Percentiles rank a stretch among this genome's conserved stretches.
These are phyloP conservation scores for Megacollybia marginata DNA, from an alignment of 768 basidiomycete species.

Conservation along the genomic window DNA sequence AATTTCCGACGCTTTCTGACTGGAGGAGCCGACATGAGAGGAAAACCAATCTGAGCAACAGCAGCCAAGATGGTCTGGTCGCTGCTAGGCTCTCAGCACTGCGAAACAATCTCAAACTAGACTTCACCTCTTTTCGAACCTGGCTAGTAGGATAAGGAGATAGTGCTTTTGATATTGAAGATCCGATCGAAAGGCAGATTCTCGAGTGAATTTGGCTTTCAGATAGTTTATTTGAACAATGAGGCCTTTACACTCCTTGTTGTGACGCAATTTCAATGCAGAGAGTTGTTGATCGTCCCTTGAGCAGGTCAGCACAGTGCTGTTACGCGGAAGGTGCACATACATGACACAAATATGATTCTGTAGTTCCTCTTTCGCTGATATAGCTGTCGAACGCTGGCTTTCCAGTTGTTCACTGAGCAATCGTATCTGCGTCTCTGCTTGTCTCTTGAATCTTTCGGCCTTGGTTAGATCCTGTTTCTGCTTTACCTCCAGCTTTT, in stretches of 20 bases:
- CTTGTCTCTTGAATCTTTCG: conserved; percentile 64
- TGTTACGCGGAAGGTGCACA: conserved; percentile 18
- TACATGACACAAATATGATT: conserved; percentile 57
- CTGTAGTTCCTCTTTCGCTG: conserved; percentile 38
- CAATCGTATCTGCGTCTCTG: conserved; percentile 55
- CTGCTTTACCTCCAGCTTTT: conserved; percentile 46
- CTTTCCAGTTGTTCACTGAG: conserved; percentile 59
- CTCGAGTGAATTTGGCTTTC: conserved; percentile 86
- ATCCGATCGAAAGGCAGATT: conserved; percentile 69
- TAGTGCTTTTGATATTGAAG: conserved; percentile 87
- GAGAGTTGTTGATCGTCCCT: conserved; percentile 52
- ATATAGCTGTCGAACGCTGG: conserved; percentile 42
- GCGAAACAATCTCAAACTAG: background rate
- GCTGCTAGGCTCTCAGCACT: conserved; percentile 26
- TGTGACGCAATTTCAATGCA: conserved; percentile 58
- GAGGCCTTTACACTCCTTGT: conserved; percentile 83
- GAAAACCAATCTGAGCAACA: conserved; percentile 72
- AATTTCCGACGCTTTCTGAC: conserved; percentile 40
- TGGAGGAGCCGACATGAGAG: conserved; percentile 30
- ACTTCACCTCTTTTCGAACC: conserved; percentile 61
- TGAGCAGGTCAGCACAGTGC: background rate
- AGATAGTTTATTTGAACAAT: conserved; percentile 88
- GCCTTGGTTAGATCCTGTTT: conserved; percentile 47
- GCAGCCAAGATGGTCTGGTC: conserved; percentile 68
- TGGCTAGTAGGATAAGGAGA: conserved; percentile 62